phyloP scores from a whole-genome alignment of 495 filamentous ascomycete species.

The Xylaria castorea region DNA sequence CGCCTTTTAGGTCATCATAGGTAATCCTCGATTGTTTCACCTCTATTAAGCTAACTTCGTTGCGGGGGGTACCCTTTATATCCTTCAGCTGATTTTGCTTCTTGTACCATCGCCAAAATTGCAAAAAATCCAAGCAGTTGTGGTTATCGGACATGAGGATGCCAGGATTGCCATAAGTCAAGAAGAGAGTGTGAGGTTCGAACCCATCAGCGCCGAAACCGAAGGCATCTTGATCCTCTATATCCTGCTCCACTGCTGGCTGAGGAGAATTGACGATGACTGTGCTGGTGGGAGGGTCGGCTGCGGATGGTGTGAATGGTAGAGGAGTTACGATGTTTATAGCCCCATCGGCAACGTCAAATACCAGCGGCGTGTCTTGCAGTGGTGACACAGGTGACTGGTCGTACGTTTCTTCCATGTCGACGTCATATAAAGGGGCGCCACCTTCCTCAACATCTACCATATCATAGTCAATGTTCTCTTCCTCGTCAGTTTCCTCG shows the following conservation, averaged over 20 bases:
- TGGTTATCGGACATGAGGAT: slow-evolving; percentile 38
- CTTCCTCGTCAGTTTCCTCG: slow-evolving; percentile 26
- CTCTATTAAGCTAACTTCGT: slow-evolving; percentile 10
- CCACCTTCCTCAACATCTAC: slow-evolving; percentile 37
- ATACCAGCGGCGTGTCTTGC: slow-evolving; percentile 25
- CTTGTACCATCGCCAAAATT: slow-evolving; percentile 35
- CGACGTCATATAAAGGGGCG: slow-evolving; percentile 33
- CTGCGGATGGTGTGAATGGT: slow-evolving; percentile 6
- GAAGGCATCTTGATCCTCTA: slow-evolving; percentile 23
- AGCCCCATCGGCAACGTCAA: slow-evolving; percentile 27
- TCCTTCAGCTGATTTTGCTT: slow-evolving; percentile 3
- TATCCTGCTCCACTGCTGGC: slow-evolving; percentile 24
- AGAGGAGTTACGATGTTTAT: slow-evolving; percentile 26
- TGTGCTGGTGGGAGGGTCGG: slow-evolving; percentile 2
- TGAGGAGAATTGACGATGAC: neutral
- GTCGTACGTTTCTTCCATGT: slow-evolving; percentile 39
- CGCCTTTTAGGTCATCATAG: slow-evolving; percentile 60
- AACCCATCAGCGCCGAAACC: slow-evolving; percentile 16
- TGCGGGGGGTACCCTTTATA: slow-evolving; percentile 1
- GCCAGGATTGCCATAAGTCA: slow-evolving; percentile 36
- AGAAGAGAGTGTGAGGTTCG: slow-evolving; percentile 15
- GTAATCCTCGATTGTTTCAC: slow-evolving; percentile 31
- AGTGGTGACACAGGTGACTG: slow-evolving; percentile 25
- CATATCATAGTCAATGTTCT: slow-evolving; percentile 31
- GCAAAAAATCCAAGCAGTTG: slow-evolving; percentile 36